Base-by-base conservation (phyloP, 2,329 filamentous ascomycete genomes). In the Fusarium heterosporum region DNA sequence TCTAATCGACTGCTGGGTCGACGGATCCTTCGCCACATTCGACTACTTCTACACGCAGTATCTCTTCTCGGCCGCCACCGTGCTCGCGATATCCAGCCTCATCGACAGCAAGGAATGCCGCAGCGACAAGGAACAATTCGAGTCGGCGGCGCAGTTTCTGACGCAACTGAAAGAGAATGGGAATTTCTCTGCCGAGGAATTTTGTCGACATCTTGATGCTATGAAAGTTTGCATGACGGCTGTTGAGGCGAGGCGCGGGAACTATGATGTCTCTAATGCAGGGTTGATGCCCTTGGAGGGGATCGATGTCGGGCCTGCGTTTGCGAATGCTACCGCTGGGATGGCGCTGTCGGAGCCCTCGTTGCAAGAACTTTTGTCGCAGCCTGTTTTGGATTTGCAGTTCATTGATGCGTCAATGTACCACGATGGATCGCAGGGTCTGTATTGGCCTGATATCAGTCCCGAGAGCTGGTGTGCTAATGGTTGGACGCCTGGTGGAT, bases 21-120 rank as follows among this genome's bases (percentile, higher is more conserved):
- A 81, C 30, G 82, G 82, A 0, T 78, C 80, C 0, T 82, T 83
- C 53, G 73, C 78, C 0, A 82, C 78, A 0, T 82, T 84, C 43
- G 82, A 83, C 58, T 83, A 82, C 69, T 80, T 80, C 45, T 77
- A 79, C 68, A 79, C 79, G 0, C 80, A 83, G 45, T 83, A 82
- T 39, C 77, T 84, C 26, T 84, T 84, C 68, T 80, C 82, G 0
- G 77, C 81, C 0, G 76, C 80, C 3, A 81, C 78, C 0, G 76
- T 83, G 6, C 76, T 84, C 3, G 80, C 79, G 1, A 74, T 82
- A 2, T 82, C 82, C 3, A 80, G 78, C 36, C 69, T 83, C 0
- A 70, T 81, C 0, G 69, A 69, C 5, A 68, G 74, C 0, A 72
- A 74, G 6, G 67, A 76, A 9, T 73, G 71, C 4, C 72, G 72